A percentile compares a stretch with the other conserved stretches of the same genome.
Conservation (phyloP, 2,329 filamentous ascomycete genomes). For the Penicillium sp. region DNA sequence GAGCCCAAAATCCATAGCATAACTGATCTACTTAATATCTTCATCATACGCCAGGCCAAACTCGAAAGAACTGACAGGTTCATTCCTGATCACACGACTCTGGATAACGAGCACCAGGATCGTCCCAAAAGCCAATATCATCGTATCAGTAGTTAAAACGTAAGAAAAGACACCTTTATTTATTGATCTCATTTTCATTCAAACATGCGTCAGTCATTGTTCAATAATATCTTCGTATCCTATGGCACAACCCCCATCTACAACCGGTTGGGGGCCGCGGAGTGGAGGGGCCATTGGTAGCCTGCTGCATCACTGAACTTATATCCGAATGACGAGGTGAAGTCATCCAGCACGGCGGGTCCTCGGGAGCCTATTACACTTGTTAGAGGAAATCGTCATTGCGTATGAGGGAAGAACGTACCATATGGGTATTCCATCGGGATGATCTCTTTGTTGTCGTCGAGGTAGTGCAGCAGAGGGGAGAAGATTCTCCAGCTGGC, state of each 20-base stretch:
- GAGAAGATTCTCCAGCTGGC: slow-evolving; percentile 99
- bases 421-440: slow-evolving; percentile 99
- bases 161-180: not conserved
- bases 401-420: too few relatives aligned
- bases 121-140: slow-evolving; percentile 7
- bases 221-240: not conserved
- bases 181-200: not conserved
- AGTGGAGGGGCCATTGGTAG: slow-evolving; percentile 86
- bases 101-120: slow-evolving; percentile 8
- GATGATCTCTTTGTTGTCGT: slow-evolving; percentile 98
- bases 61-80: not conserved
- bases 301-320: slow-evolving; percentile 96
- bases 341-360: slow-evolving; percentile 93
- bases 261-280: slow-evolving; percentile 71
- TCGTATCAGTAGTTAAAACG: not conserved
- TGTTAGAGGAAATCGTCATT: not conserved
- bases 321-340: slow-evolving; percentile 96
- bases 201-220: not conserved
- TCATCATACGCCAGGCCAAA: not conserved
- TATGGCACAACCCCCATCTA: slow-evolving; percentile 49
- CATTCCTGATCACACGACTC: slow-evolving; percentile 10
- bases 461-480: slow-evolving; percentile 93
- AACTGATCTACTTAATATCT: not conserved
- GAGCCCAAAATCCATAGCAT: too few relatives aligned
- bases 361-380: slow-evolving; percentile 75